Base-by-base conservation (phyloP, 768 basidiomycete species). In the Suillus weaverae region DNA sequence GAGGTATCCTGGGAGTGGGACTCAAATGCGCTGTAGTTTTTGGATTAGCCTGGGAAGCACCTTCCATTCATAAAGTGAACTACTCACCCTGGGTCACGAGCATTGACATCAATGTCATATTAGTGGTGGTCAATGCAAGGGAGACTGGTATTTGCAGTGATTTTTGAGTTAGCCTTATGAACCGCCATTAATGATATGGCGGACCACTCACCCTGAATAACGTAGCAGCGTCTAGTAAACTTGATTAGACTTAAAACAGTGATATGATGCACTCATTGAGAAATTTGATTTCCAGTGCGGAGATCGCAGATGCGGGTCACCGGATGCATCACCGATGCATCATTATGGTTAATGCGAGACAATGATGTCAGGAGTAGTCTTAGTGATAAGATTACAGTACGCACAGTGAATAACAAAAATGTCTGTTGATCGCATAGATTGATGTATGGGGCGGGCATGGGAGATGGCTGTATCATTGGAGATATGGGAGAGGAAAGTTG, bases 401-500 rank as follows among this genome's bases (percentile, higher is more conserved):
- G 7, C 43, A 43, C 43, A 20, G 7, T 18, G 43, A 43, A 43
- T 43, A 7, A 43, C 8, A 2, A 43, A 43, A 43, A 43, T 43
- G 7, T 43, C 43, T 43, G 41, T 43, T 43, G 43, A 43, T 43
- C 3, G 18, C 43, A 43, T 7, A 43, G 43, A 43, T 43, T 20
- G 18, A 78, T 67, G 14, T 73, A 61, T 9, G 80, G 72, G 4
- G 78, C n/a, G n/a, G n/a, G n/a, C n/a, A 70, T 67, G 32, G 76
- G 73, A 53, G 69, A 62, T 33, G 77, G 76, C 39, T 81, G 81
- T 1, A 80, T 81, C 1, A 78, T 78, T 10, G 86, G 85, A 33
- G 43, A 20, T n/a, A 82, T 68, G 18, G 86, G 85, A 18, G 87
- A 84, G 5, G 83, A 84, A 10, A 86, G 75, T 67, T 86, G 83